Evolutionary conservation across 768 basidiomycete species (phyloP).

Genomic region (Exidia glandulosa): DNA sequence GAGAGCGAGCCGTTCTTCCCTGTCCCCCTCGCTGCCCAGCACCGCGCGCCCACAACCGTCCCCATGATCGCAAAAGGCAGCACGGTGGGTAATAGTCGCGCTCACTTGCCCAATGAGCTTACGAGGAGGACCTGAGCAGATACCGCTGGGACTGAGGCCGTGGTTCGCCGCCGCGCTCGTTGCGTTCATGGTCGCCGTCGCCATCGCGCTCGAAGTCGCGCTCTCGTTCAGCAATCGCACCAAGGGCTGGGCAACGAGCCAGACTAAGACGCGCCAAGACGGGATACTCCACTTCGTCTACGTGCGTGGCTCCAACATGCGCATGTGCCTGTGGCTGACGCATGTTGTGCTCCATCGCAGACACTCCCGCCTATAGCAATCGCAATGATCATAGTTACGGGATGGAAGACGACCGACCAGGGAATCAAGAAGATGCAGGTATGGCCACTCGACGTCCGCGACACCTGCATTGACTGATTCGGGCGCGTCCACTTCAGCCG

Average conservation of each 20-base stretch:
- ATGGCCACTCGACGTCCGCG: background rate
- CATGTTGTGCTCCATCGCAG: too few species aligned
- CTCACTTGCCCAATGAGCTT: too few species aligned
- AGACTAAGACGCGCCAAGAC: too few species aligned
- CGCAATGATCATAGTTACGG: slow-evolving; percentile 35
- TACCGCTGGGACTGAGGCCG: slow-evolving; percentile 33
- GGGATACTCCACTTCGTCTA: slow-evolving; percentile 42
- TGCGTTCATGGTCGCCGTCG: slow-evolving; percentile 25
- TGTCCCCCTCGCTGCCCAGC: too few species aligned
- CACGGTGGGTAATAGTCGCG: too few species aligned
- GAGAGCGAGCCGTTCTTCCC: too few species aligned
- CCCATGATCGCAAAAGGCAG: too few species aligned
- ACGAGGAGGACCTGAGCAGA: too few species aligned
- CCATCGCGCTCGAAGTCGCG: slow-evolving; percentile 36
- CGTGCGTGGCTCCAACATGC: slow-evolving; percentile 21
- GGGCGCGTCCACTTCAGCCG: slow-evolving; percentile 31
- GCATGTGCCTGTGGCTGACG: background rate
- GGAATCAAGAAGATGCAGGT: slow-evolving; percentile 50
- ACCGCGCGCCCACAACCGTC: too few species aligned
- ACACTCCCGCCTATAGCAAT: slow-evolving; percentile 42
- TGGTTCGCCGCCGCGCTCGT: slow-evolving; percentile 38
- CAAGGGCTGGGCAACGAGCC: slow-evolving; percentile 33
- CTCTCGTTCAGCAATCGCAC: slow-evolving; percentile 35
- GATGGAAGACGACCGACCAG: slow-evolving; percentile 48
- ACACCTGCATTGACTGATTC: background rate